Evolutionary conservation across 345 rosid genomes (phyloP), one percentile per base, ranked within the genome.

Genomic region (Salix brachista): DNA sequence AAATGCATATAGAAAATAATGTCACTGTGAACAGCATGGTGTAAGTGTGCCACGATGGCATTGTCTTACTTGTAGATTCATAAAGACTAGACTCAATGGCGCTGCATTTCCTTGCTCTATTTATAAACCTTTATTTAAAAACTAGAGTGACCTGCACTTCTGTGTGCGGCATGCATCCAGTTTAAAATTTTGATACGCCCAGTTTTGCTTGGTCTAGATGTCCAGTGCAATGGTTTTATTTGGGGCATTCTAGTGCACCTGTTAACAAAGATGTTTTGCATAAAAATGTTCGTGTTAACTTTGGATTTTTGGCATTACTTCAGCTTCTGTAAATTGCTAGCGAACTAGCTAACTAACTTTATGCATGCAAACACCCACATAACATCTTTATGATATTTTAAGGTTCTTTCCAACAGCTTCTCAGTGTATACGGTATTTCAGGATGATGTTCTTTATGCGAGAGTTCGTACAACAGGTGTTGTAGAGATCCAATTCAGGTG

Each of bases 401-500:
- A 50, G 13, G 30, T 36, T 68, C 39, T 56, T 76, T 70, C 52
- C 60, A 70, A 64, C 68, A 70, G 36, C 67, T 71, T 66, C 25
- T 58, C 58, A 26, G 69, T 73, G 48, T 67, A 2, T 76, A 26
- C 62, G 70, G 46, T 68, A 56, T 68, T 67, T 75, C 89, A 94
- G 98, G 99, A 96, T 54, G 99, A 96, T 81, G 90, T 96, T 78
- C 97, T 96, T 25, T 89, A 89, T 84, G 97, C 99, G 21, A 89
- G 99, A 88, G 92, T 94, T 77, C 97, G 99, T 70, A 96, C 99
- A 41, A 92, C 97, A 69, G 98, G 99, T 77, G 97, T 96, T 13
- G 97, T 96, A 64, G 97, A 94, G 87, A 93, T 96, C 82, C 98
- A 96, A 82, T 96, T 96, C 95, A 94, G 99, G 99, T 96, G 85